Base-by-base conservation (phyloP, 345 rosid species). In the Corymbia maculata region DNA sequence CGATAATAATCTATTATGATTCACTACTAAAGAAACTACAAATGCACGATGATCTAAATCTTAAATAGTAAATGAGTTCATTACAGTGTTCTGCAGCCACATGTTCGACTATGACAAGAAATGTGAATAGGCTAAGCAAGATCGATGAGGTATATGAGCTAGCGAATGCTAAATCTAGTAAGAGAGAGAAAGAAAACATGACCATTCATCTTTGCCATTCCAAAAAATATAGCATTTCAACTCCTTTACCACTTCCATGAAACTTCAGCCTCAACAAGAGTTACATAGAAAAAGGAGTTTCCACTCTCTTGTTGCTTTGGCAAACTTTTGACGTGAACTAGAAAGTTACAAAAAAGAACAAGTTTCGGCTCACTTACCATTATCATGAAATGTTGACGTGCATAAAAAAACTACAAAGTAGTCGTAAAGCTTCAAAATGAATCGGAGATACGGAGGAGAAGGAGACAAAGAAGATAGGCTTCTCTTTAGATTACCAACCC, bases 111-210 rank as follows among this genome's bases (percentile, higher is more conserved):
- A 22, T 55, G 28, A 55, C 26, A 55, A 22, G 12, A 55, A 22
- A 55, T 55, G 28, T 55, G 0, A 22, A 55, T 6, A 22, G 61
- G 28, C 24, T 8, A 55, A 22, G 28, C 11, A 55, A 55, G 11
- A 55, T 55, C 0, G 2, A 55, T 0, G 11, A 55, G 61, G 6
- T 0, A 22, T 0, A 22, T 55, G 1, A 1, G 6, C 21, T 2
- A 4, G 12, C 0, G 0, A 55, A 2, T 22, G 4, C 22, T 22
- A 55, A 22, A 55, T 21, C 26, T 55, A 55, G 61, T 22, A 55
- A 55, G 24, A 55, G 61, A 55, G 11, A 55, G 24, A 55, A 55
- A 55, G 24, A 55, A 55, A 22, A 55, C 2, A 3, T 8, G 26
- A 55, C 22, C 28, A 55, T 55, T 55, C 61, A 22, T 28, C 26